Evolutionary conservation across 1,284 basidiomycete genomes (phyloP).

Genomic region (Kwoniella shivajii): DNA sequence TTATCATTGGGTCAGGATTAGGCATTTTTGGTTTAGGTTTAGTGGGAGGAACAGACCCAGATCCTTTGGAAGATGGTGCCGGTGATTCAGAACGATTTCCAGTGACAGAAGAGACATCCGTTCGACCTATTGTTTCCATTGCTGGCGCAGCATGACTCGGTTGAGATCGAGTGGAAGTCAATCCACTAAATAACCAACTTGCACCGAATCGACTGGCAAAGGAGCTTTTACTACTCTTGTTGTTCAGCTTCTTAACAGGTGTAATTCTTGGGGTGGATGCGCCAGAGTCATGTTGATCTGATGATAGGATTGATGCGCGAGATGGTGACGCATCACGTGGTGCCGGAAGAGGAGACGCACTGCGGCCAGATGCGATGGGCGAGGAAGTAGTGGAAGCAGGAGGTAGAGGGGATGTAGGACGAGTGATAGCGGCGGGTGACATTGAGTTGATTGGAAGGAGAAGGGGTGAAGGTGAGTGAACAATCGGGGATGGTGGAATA

Average conservation of each 20-base stretch:
- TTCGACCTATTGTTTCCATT: slow-evolving; percentile 35
- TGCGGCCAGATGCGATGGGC: neutral
- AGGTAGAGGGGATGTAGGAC: slow-evolving; percentile 10
- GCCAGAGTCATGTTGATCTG: slow-evolving; percentile 28
- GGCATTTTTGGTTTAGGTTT: slow-evolving; percentile 14
- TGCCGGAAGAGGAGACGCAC: neutral
- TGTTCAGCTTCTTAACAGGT: slow-evolving; percentile 38
- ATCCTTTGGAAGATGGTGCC: slow-evolving; percentile 33
- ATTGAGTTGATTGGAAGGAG: neutral
- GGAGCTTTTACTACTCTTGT: slow-evolving; percentile 44
- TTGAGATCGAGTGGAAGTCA: slow-evolving; percentile 33
- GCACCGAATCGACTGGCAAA: slow-evolving; percentile 42
- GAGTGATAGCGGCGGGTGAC: slow-evolving; percentile 4
- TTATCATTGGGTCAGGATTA: slow-evolving; percentile 33
- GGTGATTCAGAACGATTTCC: slow-evolving; percentile 28
- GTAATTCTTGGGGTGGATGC: slow-evolving; percentile 43
- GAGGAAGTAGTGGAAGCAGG: neutral
- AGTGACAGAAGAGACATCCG: slow-evolving; percentile 34
- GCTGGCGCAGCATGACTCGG: slow-evolving; percentile 45
- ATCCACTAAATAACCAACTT: slow-evolving; percentile 44
- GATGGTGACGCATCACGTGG: slow-evolving; percentile 24
- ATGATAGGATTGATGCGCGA: slow-evolving; percentile 17
- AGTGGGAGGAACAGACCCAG: neutral
- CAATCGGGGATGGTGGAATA: neutral
- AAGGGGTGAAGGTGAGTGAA: slow-evolving; percentile 6